These are phyloP conservation scores for Penicillium dipodomyicola DNA, from an alignment of 495 filamentous ascomycete species.

Conservation along the genomic window DNA sequence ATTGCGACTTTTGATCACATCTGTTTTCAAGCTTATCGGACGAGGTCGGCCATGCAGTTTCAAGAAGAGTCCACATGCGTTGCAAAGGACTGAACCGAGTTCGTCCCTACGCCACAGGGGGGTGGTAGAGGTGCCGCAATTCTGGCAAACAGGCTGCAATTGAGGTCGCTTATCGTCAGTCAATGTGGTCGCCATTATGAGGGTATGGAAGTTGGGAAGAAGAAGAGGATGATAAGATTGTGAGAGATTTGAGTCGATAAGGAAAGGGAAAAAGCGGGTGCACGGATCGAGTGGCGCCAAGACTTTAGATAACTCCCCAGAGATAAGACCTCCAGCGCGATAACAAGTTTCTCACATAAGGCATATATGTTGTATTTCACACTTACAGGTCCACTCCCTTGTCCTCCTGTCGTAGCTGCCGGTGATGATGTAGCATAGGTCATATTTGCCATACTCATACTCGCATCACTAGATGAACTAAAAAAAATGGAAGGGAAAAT, in stretches of 20 bases:
- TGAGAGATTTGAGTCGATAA: slow-evolving; percentile 52
- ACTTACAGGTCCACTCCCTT: slow-evolving; percentile 66
- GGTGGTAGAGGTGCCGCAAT: slow-evolving; percentile 93
- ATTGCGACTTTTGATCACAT: slow-evolving; percentile 99
- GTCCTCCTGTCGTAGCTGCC: slow-evolving; percentile 64
- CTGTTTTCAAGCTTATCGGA: slow-evolving; percentile 95
- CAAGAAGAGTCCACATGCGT: slow-evolving; percentile 95
- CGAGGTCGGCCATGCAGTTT: slow-evolving; percentile 93
- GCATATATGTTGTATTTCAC: background rate
- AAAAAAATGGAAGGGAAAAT: slow-evolving; percentile 15
- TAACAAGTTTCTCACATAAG: slow-evolving; percentile 9
- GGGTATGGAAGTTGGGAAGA: slow-evolving; percentile 18
- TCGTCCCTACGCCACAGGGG: slow-evolving; percentile 98
- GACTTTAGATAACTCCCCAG: slow-evolving; percentile 20
- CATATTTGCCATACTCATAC: slow-evolving; percentile 54
- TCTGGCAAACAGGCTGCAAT: slow-evolving; percentile 93
- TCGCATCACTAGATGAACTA: slow-evolving; percentile 52
- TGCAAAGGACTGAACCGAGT: slow-evolving; percentile 94
- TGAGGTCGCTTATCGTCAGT: slow-evolving; percentile 57
- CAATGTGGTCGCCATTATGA: slow-evolving; percentile 56
- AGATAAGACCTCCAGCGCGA: slow-evolving; percentile 10
- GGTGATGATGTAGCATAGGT: slow-evolving; percentile 64
- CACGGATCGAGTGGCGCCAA: slow-evolving; percentile 42
- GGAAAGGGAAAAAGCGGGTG: slow-evolving; percentile 29
- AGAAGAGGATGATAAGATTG: slow-evolving; percentile 50